phyloP scores from a whole-genome alignment of 164 flowering plant genomes.

The Tetracentron sinense region DNA sequence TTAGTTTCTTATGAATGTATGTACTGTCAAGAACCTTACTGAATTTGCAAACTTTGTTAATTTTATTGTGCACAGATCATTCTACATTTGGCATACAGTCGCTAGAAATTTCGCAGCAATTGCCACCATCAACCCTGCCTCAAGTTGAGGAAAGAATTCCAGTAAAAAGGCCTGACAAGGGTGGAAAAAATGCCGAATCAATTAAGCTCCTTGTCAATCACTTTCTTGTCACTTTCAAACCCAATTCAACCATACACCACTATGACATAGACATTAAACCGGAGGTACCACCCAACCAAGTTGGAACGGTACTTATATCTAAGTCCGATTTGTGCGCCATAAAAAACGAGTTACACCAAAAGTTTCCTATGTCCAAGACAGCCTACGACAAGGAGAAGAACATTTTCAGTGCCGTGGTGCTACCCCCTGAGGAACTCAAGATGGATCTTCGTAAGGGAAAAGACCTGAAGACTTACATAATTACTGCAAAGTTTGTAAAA shows the following conservation, averaged over 20 bases:
- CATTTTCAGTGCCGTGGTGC: conserved; percentile 46
- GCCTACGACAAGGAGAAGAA: conserved; percentile 70
- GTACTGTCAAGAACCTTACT: too few species aligned
- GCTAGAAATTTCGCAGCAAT: too few species aligned
- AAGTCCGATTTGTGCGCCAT: conserved; percentile 28
- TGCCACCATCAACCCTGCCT: not conserved
- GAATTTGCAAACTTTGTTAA: too few species aligned
- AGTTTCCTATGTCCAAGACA: conserved; percentile 31
- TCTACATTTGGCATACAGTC: too few species aligned
- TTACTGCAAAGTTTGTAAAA: conserved; percentile 44
- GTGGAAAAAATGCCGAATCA: conserved; percentile 24
- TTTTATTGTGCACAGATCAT: too few species aligned
- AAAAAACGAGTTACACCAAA: conserved; percentile 30
- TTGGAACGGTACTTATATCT: conserved; percentile 25
- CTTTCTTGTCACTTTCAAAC: conserved; percentile 36
- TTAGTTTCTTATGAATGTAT: too few species aligned
- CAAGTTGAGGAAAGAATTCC: conserved; percentile 23
- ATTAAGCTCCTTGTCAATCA: conserved; percentile 40
- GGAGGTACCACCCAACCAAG: conserved; percentile 17
- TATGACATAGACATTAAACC: conserved; percentile 44
- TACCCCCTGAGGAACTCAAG: conserved; percentile 40
- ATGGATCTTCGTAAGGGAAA: conserved; percentile 43
- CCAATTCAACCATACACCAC: conserved; percentile 28
- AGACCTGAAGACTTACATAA: conserved; percentile 24
- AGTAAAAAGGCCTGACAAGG: conserved; percentile 45